A percentile compares a stretch with the other conserved stretches of the same genome.
phyloP scores from a whole-genome alignment of 2,329 filamentous ascomycete species.

The Geoglossum cookeanum region DNA sequence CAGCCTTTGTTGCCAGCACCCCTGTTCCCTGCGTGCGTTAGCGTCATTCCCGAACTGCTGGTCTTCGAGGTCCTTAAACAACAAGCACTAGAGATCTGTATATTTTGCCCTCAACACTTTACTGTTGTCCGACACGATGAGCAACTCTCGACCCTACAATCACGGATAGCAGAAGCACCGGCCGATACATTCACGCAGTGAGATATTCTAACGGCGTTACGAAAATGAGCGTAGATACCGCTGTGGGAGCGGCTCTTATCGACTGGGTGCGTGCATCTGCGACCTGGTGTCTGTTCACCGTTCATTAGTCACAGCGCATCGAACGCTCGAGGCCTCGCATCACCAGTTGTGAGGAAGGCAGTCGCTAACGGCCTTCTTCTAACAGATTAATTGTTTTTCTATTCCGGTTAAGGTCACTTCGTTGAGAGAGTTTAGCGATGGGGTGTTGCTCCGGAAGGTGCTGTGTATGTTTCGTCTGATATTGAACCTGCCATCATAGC shows the following conservation, averaged over 20 bases:
- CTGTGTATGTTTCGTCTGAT: conserved; percentile 1
- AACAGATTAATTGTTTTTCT: conserved; percentile 3
- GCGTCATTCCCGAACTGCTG: not conserved
- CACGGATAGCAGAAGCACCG: not conserved
- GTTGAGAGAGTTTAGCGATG: conserved; percentile 21
- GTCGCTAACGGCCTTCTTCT: not conserved
- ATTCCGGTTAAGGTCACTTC: conserved; percentile 50
- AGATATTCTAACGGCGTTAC: not conserved
- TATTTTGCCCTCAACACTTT: not conserved
- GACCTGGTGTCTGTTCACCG: not conserved
- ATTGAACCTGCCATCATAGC: not conserved
- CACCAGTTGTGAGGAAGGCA: not conserved
- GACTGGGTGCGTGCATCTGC: conserved; percentile 28
- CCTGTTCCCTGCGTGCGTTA: conserved; percentile 1
- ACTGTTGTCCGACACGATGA: not conserved
- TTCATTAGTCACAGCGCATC: not conserved
- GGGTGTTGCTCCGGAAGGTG: conserved; percentile 2
- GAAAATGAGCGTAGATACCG: not conserved
- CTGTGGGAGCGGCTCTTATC: conserved; percentile 31
- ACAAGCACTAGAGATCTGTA: not conserved
- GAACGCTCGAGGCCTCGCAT: not conserved
- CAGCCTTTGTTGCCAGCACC: not conserved
- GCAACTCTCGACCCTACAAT: not conserved
- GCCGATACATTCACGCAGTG: not conserved
- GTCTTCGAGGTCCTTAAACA: not conserved